Base-by-base conservation (phyloP, 306 rosid species). In the Fragaria vesca region DNA sequence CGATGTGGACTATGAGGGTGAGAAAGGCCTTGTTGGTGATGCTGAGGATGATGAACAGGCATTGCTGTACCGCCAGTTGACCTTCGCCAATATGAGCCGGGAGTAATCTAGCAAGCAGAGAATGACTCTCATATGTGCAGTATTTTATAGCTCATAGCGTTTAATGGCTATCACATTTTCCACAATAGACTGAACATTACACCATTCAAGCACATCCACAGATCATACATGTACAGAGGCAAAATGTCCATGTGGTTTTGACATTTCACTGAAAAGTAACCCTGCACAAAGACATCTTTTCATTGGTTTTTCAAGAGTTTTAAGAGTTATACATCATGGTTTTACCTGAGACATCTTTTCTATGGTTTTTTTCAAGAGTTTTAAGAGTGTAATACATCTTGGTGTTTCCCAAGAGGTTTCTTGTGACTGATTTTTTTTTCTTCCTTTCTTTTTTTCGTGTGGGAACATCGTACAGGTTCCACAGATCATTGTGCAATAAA, bases 31-130 rank as follows among this genome's bases (percentile, higher is more conserved):
- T 74, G 91, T 80, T 81, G 73, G 81, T 69, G 91, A 87, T 50
- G 87, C 52, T 20, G 85, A 83, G 46, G 79, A 79, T 10, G 98
- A 92, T 43, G 96, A 92, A 45, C 83, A 88, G 71, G 66, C 68
- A 17, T 83, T 88, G 69, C 87, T 92, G 67, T 78, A 81, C 83
- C 84, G 86, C 71, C 90, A 87, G 83, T 69, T 83, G 80, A 88
- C 89, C 62, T 77, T 81, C 30, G 77, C 93, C 70, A 73, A 87
- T 70, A 46, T 60, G 40, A 79, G 79, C 70, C 79, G 77, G 46
- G 70, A 74, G 73, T 86, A 72, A 72, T 48, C 40, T 17, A 42
- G 12, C n/a, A 10, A 40, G 52, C 61, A 47, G 71, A 46, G 26
- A 24, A 48, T 20, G 69, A 70, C 38, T 36, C 16, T 8, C 61